phyloP scores from a whole-genome alignment of 768 basidiomycete genomes.

The Peribolospora kevripleyi region DNA sequence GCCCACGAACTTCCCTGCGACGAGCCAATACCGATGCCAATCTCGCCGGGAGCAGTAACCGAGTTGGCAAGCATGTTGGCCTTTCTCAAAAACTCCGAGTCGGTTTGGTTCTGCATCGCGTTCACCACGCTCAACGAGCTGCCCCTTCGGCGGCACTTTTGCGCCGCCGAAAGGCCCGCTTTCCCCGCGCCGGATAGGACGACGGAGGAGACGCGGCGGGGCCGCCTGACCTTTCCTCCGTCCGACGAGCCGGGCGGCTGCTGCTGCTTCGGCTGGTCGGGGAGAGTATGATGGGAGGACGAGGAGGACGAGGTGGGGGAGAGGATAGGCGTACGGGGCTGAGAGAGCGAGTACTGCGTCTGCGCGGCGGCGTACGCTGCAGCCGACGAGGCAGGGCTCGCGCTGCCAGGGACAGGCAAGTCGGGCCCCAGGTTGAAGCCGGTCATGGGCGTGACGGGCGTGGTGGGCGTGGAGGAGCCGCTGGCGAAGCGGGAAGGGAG shows the following conservation, averaged over 20 bases:
- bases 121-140: neutral
- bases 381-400: neutral
- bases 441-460: constrained; percentile 1
- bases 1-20: neutral
- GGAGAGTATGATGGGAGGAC: neutral
- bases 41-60: neutral
- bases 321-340: neutral
- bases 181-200: neutral
- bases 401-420: neutral
- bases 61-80: no score
- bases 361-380: neutral
- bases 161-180: constrained; percentile 33
- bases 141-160: constrained; percentile 36
- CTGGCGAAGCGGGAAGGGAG: constrained; percentile 28
- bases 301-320: no score
- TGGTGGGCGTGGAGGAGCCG: neutral
- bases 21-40: neutral
- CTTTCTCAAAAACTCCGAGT: no score
- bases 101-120: no score
- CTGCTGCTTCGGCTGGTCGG: neutral
- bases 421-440: neutral
- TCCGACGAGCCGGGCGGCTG: neutral
- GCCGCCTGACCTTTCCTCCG: constrained; percentile 7
- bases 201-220: neutral
- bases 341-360: neutral